These are phyloP conservation scores for Tylopilus sp. DNA, from an alignment of 768 basidiomycete genomes.

Conservation along the genomic window DNA sequence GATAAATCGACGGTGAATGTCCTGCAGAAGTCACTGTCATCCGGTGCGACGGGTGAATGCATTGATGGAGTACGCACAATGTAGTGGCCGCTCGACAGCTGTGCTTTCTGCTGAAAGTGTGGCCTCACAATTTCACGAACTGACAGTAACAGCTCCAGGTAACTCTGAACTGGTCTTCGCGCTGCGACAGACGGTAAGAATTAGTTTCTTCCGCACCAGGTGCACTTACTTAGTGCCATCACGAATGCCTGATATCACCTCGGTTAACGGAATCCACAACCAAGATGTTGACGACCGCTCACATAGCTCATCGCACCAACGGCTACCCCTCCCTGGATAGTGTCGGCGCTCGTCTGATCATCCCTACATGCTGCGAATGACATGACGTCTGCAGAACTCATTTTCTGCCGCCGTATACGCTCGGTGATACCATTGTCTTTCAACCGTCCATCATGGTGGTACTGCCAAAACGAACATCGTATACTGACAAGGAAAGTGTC, in stretches of 20 bases:
- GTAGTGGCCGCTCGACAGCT: conserved; percentile 68
- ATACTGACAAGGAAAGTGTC: background rate
- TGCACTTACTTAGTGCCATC: conserved; percentile 40
- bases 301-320: conserved; percentile 83
- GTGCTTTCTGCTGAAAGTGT: conserved; percentile 67
- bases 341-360: conserved; percentile 70
- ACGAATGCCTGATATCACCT: conserved; percentile 55
- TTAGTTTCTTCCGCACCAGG: no score
- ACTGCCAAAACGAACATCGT: conserved; percentile 33
- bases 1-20: conserved; percentile 31
- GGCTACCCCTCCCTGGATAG: conserved; percentile 56
- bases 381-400: conserved; percentile 76
- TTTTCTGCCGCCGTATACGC: conserved; percentile 38
- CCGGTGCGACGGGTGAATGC: background rate
- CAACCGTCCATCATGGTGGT: conserved; percentile 55
- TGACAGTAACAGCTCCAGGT: conserved; percentile 57
- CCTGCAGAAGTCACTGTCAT: conserved; percentile 14
- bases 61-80: conserved; percentile 39
- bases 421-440: conserved; percentile 42
- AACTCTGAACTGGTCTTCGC: conserved; percentile 56
- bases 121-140: conserved; percentile 58
- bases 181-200: conserved; percentile 23
- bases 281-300: conserved; percentile 22
- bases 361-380: conserved; percentile 73
- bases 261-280: background rate